These are phyloP conservation scores for Exophiala sp. DNA, from an alignment of 2,329 filamentous ascomycete genomes.

Conservation along the genomic window DNA sequence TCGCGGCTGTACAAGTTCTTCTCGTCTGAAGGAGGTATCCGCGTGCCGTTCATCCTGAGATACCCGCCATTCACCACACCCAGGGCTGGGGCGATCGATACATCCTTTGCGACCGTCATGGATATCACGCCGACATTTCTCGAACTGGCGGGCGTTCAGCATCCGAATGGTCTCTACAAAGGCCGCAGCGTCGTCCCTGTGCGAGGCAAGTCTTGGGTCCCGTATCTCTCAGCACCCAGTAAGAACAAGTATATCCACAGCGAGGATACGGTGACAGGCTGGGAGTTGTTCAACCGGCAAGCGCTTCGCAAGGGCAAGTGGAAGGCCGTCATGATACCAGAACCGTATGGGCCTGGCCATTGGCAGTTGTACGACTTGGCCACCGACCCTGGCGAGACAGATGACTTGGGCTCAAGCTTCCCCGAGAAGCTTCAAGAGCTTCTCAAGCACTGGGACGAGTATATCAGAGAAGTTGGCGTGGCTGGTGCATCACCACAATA, in stretches of 20 bases:
- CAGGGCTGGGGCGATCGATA: conserved; percentile 31
- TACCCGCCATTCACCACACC: conserved; percentile 13
- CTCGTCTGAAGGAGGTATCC: conserved; percentile 30
- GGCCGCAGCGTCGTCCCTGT: conserved; percentile 34
- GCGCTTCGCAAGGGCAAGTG: conserved; percentile 72
- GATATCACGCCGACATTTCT: conserved; percentile 36
- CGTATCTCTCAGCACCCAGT: conserved; percentile 29
- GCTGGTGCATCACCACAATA: conserved; percentile 11
- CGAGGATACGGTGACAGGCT: conserved; percentile 31
- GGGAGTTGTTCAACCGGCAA: conserved; percentile 35
- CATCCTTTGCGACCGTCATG: conserved; percentile 35
- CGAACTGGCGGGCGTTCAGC: conserved; percentile 33
- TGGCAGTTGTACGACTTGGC: conserved; percentile 72
- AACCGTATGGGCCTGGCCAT: conserved; percentile 45
- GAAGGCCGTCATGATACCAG: conserved; percentile 84
- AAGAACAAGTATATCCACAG: conserved; percentile 22
- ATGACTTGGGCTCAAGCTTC: conserved; percentile 57
- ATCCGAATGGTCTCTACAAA: conserved; percentile 31
- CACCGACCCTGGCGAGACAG: conserved; percentile 66
- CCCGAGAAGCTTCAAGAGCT: conserved; percentile 42
- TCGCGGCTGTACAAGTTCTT: conserved; percentile 30
- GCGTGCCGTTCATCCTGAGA: conserved; percentile 28
- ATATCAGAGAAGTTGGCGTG: conserved; percentile 55
- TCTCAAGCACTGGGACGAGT: conserved; percentile 52
- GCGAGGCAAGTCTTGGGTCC: conserved; percentile 32